phyloP scores from a whole-genome alignment of 306 rosid species.

The Boehmeria nivea region DNA sequence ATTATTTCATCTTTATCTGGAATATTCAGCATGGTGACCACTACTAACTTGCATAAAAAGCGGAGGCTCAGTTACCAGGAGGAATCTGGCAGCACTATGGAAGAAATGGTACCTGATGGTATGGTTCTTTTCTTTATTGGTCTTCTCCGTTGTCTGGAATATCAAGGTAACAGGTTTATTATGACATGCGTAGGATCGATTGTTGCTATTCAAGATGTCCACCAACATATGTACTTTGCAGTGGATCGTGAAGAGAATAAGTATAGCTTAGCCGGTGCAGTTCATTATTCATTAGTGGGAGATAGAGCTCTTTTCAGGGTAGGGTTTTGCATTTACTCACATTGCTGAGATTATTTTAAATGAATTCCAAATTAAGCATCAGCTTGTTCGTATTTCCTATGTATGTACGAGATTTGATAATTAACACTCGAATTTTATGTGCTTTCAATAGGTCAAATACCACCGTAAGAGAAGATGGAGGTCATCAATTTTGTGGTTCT shows the following conservation, averaged over 20 bases:
- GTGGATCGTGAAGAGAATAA: conserved; percentile 60
- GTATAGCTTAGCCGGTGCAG: conserved; percentile 55
- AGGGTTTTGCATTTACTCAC: conserved; percentile 15
- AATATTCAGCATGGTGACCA: conserved; percentile 28
- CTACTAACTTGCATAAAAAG: conserved; percentile 29
- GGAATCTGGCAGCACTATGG: conserved; percentile 40
- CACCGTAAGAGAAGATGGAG: conserved; percentile 50
- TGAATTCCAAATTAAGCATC: background rate
- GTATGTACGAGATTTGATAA: background rate
- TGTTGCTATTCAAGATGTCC: conserved; percentile 83
- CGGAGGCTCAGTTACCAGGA: conserved; percentile 34
- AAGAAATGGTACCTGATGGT: conserved; percentile 75
- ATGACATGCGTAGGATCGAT: conserved; percentile 63
- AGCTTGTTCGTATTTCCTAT: background rate
- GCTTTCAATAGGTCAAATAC: conserved; percentile 60
- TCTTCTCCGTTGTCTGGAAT: background rate
- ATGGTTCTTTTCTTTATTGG: conserved; percentile 13
- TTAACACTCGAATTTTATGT: background rate
- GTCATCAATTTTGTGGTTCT: conserved; percentile 68
- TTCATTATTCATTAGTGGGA: conserved; percentile 88
- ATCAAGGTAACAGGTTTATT: conserved; percentile 17
- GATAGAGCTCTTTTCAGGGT: conserved; percentile 95
- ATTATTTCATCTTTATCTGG: conserved; percentile 60
- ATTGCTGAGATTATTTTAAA: background rate
- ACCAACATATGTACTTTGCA: conserved; percentile 79